Base-by-base conservation (phyloP, 805 yeast species). In the Cyberlindnera xylosilytica region DNA sequence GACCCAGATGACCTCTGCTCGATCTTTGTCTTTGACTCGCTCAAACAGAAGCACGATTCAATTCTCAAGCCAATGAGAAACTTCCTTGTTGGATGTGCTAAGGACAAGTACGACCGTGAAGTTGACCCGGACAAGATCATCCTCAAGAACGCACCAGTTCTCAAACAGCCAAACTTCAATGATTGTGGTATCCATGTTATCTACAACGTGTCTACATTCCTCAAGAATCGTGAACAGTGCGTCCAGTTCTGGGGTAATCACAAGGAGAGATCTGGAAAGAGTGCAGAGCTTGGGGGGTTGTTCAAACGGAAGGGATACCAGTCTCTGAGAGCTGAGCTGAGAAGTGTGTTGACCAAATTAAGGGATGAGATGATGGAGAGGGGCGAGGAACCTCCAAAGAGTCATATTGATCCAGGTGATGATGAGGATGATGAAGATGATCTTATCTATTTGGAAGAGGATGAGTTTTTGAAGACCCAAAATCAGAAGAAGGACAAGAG, bases 141-240 rank as follows among this genome's bases (percentile, higher is more conserved):
- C 34, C 63, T 77, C 36, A 60, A 68, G 38, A 61, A 68, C 7
- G 79, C 81, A 4, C 57, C 67, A 5, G 93, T 88, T 0, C 96
- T 97, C 1, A 79, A 73, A 45, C 99, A 93, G 57, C 79, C 81
- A 23, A 93, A 93, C 60, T 80, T 82, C 64, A 87, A 89, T 58
- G 99, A 93, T 60, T 93, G 99, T 66, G 99, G 99, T 1, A 78
- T 93, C 17, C 97, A 87, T 64, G 86, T 91, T 2, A 82, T 93
- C 13, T 82, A 82, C 52, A 89, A 85, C 53, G 72, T 82, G 11
- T 67, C 70, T 43, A 77, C 73, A 48, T 81, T 87, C 62, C 67
- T 83, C 35, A 64, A 65, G 19, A 62, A 75, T 30, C 76, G 79
- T 0, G 52, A 52, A 0, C 66, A 59, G 19, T 81, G 87, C 39